Conservation (phyloP, 768 basidiomycete genomes). For the Agaricus blazei region DNA sequence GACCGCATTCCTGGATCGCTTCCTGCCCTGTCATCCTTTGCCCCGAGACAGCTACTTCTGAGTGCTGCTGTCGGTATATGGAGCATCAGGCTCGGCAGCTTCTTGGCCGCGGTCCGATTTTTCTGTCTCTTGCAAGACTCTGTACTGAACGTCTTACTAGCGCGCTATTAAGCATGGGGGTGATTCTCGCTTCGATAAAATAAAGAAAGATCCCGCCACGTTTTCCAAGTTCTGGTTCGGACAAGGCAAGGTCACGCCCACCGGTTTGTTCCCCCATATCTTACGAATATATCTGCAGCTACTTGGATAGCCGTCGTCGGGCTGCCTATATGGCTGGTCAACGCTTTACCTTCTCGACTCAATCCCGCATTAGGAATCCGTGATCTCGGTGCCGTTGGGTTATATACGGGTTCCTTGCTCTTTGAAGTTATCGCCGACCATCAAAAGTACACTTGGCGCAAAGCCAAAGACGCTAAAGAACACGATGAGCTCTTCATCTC, state of each 20-base stretch:
- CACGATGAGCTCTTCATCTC: conserved; percentile 71
- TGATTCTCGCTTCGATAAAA: conserved; percentile 61
- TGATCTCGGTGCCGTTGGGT: conserved; percentile 48
- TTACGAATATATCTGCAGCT: conserved; percentile 24
- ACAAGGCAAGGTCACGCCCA: conserved; percentile 34
- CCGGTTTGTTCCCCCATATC: not conserved
- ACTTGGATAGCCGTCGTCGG: conserved; percentile 68
- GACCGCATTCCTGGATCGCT: conserved; percentile 31
- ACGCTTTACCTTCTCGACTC: conserved; percentile 42
- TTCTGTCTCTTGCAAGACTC: not conserved
- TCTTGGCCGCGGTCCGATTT: conserved; percentile 44
- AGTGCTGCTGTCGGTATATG: conserved; percentile 55
- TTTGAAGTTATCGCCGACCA: conserved; percentile 60
- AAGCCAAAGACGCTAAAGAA: conserved; percentile 50
- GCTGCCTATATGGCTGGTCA: conserved; percentile 63
- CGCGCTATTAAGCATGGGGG: conserved; percentile 47
- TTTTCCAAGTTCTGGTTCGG: conserved; percentile 62
- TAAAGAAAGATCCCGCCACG: conserved; percentile 31
- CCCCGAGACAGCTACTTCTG: conserved; percentile 57
- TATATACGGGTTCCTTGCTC: conserved; percentile 54
- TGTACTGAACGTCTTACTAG: conserved; percentile 11
- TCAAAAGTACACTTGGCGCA: conserved; percentile 63
- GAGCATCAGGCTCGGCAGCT: conserved; percentile 57
- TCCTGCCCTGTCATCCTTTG: conserved; percentile 41
- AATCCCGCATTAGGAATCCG: conserved; percentile 48